Evolutionary conservation across 106 monocot species (phyloP), one percentile per base, ranked within the genome.

Genomic region (Cymbidium sinense): DNA sequence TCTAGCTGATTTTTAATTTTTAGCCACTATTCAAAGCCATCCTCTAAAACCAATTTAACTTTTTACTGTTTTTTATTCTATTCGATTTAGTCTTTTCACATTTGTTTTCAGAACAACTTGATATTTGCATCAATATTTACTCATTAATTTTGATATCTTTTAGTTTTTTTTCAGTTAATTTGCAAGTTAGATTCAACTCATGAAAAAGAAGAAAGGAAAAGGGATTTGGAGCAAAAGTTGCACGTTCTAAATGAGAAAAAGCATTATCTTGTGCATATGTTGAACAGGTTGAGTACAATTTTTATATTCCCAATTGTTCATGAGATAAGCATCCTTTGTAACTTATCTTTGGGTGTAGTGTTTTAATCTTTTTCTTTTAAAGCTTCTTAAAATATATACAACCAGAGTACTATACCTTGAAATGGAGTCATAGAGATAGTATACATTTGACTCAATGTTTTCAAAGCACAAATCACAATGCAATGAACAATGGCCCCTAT

Each of bases 211-310:
- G 83, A 69, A 44, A 77, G 70, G 81, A 89, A 83, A 84, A 84
- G 47, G 27, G 83, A 89, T 36, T 55, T 86, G 43, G 80, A 86
- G 74, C 79, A 76, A 29, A 86, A 81, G 50, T 83, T 89, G 27
- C 54, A 83, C 36, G 27, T 73, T 64, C 75, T 89, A 75, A 89
- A 85, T 76, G 86, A 81, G 34, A 85, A 81, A 71, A 89, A 89
- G 47, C 88, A 89, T 62, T 77, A 76, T 64, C 86, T 89, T 70
- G 88, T 89, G 44, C 85, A 86, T 50, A 86, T 89, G 86, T 58
- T 89, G 64, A 89, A 89, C 85, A 86, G 79, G 13, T 39, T 11
- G 8, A 71, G 34, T n/a, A 11, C n/a, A 20, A 47, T 28, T 71
- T 35, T 34, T 37, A 21, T 37, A 36, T 71, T 37, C 37, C 21